A percentile compares a stretch with the other conserved stretches of the same genome.
phyloP scores from a whole-genome alignment of 176 grass and related monocot genomes.

The sorghum (Sorghum bicolor) region DNA sequence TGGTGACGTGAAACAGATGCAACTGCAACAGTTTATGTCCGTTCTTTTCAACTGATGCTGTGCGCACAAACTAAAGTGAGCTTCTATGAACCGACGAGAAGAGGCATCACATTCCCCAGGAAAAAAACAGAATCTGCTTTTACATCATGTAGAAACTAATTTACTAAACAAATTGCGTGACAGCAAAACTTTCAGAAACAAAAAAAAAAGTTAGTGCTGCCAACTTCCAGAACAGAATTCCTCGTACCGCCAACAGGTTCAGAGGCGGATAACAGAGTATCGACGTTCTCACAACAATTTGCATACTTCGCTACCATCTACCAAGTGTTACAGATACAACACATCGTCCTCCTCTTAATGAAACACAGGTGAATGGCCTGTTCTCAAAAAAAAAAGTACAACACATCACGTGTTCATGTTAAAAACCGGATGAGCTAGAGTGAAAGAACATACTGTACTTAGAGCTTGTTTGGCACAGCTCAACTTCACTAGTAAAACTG shows the following conservation, averaged over 20 bases:
- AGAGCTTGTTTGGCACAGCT: no score
- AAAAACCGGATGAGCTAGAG: no score
- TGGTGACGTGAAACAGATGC: conserved; percentile 14
- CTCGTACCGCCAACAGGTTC: neutral
- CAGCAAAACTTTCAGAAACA: neutral
- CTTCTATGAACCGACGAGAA: conserved; percentile 27
- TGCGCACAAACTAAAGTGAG: conserved; percentile 31
- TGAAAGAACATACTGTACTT: no score
- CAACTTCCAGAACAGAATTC: neutral
- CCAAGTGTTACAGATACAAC: neutral
- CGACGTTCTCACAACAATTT: neutral
- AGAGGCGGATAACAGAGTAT: neutral
- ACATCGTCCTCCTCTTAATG: no score
- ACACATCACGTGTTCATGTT: neutral
- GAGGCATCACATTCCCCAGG: conserved; percentile 29
- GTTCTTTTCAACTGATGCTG: conserved; percentile 37
- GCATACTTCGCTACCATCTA: neutral
- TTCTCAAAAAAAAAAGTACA: no score
- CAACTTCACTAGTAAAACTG: no score
- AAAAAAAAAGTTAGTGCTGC: neutral
- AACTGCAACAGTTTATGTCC: neutral
- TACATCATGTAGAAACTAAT: neutral
- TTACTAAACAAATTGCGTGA: neutral
- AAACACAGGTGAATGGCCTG: no score
- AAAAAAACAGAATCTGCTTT: neutral